Conservation (phyloP, 805 yeast species). For the Lachancea meyersii region DNA sequence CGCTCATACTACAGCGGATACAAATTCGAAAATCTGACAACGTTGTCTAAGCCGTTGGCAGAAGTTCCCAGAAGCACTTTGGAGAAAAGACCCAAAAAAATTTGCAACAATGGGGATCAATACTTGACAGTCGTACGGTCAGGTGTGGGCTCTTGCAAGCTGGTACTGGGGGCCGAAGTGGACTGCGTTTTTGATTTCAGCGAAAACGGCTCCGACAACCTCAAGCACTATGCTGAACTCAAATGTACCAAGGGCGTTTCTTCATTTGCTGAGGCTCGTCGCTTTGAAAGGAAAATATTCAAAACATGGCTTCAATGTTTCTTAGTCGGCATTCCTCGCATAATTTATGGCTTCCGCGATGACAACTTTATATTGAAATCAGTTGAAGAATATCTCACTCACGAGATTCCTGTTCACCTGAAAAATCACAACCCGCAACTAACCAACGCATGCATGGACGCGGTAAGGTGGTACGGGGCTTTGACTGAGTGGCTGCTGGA, state of each 20-base stretch:
- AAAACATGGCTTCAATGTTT: slow-evolving; percentile 93
- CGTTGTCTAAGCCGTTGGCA: slow-evolving; percentile 72
- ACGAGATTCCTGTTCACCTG: slow-evolving; percentile 66
- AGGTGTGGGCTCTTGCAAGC: slow-evolving; percentile 66
- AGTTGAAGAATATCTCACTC: slow-evolving; percentile 72
- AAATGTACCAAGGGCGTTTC: slow-evolving; percentile 61
- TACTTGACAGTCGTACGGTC: slow-evolving; percentile 75
- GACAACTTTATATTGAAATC: slow-evolving; percentile 55
- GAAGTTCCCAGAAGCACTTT: slow-evolving; percentile 57
- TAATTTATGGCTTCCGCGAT: slow-evolving; percentile 84
- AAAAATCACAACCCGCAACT: slow-evolving; percentile 40
- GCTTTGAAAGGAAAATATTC: slow-evolving; percentile 71
- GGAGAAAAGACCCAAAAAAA: slow-evolving; percentile 54
- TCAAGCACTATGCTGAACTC: slow-evolving; percentile 76
- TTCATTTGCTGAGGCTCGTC: slow-evolving; percentile 49
- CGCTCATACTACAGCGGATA: slow-evolving; percentile 54
- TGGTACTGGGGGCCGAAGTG: slow-evolving; percentile 82
- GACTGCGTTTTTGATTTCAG: slow-evolving; percentile 84
- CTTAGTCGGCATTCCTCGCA: slow-evolving; percentile 72
- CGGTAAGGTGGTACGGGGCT: slow-evolving; percentile 83
- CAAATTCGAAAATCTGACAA: slow-evolving; percentile 77
- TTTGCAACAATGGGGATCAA: slow-evolving; percentile 69
- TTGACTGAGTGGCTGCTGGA: slow-evolving; percentile 69
- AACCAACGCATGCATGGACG: slow-evolving; percentile 65
- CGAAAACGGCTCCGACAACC: slow-evolving; percentile 40